These are phyloP conservation scores for Earliella scabrosa DNA, from an alignment of 1,284 basidiomycete species.

Conservation along the genomic window DNA sequence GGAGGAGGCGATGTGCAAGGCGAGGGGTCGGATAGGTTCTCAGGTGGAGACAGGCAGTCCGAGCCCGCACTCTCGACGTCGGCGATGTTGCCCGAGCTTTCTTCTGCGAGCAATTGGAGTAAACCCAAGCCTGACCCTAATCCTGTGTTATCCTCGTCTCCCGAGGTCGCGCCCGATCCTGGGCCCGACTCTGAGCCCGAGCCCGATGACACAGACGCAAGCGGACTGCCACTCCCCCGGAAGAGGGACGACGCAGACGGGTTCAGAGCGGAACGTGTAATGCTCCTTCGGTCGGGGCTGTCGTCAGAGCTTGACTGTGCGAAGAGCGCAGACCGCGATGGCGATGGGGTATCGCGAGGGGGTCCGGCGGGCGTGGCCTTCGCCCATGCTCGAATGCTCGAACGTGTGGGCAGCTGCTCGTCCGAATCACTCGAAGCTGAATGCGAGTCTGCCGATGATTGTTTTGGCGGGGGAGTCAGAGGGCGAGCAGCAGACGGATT, in stretches of 20 bases:
- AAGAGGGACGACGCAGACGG: neutral
- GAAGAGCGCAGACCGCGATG: neutral
- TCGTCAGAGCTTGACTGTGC: conserved; percentile 9
- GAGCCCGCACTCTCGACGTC: conserved; percentile 18
- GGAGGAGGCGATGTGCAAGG: neutral
- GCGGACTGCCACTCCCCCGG: no score
- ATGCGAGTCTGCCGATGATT: neutral
- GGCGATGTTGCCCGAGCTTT: conserved; percentile 15
- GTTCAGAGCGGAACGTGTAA: conserved; percentile 3
- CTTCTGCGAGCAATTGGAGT: neutral
- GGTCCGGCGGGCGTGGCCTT: conserved; percentile 14
- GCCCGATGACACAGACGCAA: no score
- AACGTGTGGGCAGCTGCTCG: conserved; percentile 11
- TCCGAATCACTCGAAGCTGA: conserved; percentile 5
- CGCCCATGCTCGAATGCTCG: conserved; percentile 21
- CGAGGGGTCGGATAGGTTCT: neutral
- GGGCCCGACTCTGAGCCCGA: neutral
- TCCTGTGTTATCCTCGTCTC: neutral
- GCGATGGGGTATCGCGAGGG: conserved; percentile 7
- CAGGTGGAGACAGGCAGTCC: neutral
- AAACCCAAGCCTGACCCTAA: neutral
- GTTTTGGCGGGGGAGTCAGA: neutral
- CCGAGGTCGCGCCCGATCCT: neutral
- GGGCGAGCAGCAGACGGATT: neutral
- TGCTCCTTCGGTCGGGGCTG: neutral